Evolutionary conservation across 345 rosid species (phyloP).

Genomic region (Eucalyptus pauciflora): DNA sequence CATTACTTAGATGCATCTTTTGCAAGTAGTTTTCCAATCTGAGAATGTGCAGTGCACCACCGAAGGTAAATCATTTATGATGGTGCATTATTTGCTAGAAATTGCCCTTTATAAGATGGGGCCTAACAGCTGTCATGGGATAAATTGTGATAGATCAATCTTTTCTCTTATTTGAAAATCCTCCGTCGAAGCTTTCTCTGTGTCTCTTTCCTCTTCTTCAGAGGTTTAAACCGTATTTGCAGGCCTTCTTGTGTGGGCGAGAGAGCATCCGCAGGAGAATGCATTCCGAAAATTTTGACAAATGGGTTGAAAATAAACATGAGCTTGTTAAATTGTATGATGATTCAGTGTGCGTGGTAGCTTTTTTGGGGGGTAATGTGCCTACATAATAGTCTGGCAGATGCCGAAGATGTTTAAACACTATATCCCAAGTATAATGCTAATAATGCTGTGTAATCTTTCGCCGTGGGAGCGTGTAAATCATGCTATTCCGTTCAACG

Average conservation of each 20-base stretch:
- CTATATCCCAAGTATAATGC: background rate
- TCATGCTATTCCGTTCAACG: background rate
- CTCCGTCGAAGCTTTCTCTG: background rate
- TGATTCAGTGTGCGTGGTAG: background rate
- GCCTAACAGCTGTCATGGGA: background rate
- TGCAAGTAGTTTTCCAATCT: background rate
- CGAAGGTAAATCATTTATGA: background rate
- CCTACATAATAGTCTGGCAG: background rate
- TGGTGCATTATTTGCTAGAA: background rate
- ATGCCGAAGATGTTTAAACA: background rate
- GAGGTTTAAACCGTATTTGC: background rate
- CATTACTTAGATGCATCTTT: background rate
- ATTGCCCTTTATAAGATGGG: background rate
- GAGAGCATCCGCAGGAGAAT: background rate
- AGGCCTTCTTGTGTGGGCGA: background rate
- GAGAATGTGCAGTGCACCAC: background rate
- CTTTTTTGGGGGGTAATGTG: background rate
- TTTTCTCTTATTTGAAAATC: background rate
- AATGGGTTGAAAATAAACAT: background rate
- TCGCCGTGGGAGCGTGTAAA: background rate
- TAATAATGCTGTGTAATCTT: background rate
- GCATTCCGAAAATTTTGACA: background rate
- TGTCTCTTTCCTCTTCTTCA: background rate
- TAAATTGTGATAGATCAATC: background rate
- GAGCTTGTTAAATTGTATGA: background rate